phyloP scores from a whole-genome alignment of 805 yeast genomes.

The Wickerhamomyces queroliae region DNA sequence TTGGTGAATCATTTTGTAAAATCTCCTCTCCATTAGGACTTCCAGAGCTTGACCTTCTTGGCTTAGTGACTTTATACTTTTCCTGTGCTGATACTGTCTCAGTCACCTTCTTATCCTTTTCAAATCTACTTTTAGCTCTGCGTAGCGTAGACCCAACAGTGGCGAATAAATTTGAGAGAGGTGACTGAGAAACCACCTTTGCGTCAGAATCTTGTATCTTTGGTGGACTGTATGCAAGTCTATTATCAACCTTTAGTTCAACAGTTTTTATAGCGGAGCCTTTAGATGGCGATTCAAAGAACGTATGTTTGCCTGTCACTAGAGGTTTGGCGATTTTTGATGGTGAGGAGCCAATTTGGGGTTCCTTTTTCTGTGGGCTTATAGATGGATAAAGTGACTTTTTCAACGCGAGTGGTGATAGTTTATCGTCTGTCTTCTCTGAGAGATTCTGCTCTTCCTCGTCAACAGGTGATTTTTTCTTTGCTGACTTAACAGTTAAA shows the following conservation, averaged over 20 bases:
- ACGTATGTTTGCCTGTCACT: too few relatives aligned
- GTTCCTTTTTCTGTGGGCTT: slow-evolving; percentile 3
- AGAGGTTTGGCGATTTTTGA: neutral
- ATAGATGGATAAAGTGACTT: slow-evolving; percentile 15
- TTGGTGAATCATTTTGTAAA: neutral
- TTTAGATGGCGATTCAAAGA: too few relatives aligned
- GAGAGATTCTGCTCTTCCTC: slow-evolving; percentile 11
- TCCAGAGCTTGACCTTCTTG: neutral
- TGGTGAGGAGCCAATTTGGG: slow-evolving; percentile 7
- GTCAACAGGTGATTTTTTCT: slow-evolving; percentile 7
- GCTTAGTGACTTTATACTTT: slow-evolving; percentile 2
- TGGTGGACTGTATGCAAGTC: slow-evolving; percentile 6
- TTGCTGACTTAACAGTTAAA: slow-evolving; percentile 21
- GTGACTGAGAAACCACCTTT: slow-evolving; percentile 13
- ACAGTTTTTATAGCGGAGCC: neutral
- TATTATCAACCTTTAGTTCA: slow-evolving; percentile 2
- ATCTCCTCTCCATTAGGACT: neutral
- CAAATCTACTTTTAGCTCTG: slow-evolving; percentile 17
- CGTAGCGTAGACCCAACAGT: slow-evolving; percentile 20
- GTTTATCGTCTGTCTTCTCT: slow-evolving; percentile 5
- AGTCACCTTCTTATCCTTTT: slow-evolving; percentile 10
- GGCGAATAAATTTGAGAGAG: slow-evolving; percentile 19
- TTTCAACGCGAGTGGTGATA: slow-evolving; percentile 4
- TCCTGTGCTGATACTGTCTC: slow-evolving; percentile 5
- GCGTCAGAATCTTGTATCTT: neutral